Conservation (phyloP, 2,329 filamentous ascomycete species). For the Exophiala lecanii-corni region DNA sequence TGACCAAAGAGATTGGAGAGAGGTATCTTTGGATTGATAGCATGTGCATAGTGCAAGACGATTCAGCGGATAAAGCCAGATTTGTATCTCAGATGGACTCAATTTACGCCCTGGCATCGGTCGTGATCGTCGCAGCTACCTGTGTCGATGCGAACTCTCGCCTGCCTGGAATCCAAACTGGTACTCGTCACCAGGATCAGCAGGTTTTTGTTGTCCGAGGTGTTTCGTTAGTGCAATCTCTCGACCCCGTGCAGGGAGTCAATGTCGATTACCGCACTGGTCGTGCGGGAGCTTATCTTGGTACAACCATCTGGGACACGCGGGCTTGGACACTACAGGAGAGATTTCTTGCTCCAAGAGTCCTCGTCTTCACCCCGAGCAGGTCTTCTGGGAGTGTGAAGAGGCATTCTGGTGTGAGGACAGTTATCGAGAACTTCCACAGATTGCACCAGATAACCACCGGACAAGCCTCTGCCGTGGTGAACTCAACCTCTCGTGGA, state of each 20-base stretch:
- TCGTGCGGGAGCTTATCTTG: constrained; percentile 3
- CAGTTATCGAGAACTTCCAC: no score
- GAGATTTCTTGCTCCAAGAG: constrained; percentile 4
- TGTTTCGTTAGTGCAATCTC: constrained; percentile 4
- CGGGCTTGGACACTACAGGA: constrained; percentile 10
- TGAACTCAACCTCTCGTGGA: no score
- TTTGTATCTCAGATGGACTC: constrained; percentile 23
- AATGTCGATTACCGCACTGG: constrained; percentile 1
- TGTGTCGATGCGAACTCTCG: constrained; percentile 13
- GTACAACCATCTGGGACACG: constrained; percentile 4
- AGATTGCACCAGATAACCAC: no score
- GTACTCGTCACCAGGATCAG: constrained; percentile 5
- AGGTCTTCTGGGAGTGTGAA: constrained; percentile 10
- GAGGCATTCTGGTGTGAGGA: no score
- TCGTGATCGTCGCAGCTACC: constrained; percentile 13
- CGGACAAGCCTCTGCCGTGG: no score
- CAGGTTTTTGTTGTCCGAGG: constrained; percentile 8
- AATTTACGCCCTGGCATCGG: constrained; percentile 20
- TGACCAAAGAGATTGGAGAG: constrained; percentile 14
- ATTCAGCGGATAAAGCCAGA: constrained; percentile 12
- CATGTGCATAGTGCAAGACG: constrained; percentile 26
- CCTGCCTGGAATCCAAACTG: constrained; percentile 12
- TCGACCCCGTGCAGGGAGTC: constrained; percentile 5
- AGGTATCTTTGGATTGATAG: constrained; percentile 24
- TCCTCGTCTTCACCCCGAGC: constrained; percentile 5